These are phyloP conservation scores for Aegilops bicornis DNA, from an alignment of 176 grass and related monocot genomes.

Conservation along the genomic window DNA sequence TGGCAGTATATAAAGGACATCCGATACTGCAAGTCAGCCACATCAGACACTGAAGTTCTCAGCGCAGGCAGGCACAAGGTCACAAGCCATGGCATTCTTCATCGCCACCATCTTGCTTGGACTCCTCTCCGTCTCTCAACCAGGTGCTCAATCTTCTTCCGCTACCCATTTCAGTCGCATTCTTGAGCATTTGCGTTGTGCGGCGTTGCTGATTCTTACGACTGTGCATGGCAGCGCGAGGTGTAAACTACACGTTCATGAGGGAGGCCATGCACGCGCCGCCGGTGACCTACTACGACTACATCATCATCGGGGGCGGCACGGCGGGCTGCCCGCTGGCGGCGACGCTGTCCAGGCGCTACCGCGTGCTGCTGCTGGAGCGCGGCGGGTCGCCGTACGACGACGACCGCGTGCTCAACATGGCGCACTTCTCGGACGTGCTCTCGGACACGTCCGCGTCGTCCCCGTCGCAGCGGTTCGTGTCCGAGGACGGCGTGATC, in stretches of 20 bases:
- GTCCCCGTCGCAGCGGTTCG: constrained; percentile 76
- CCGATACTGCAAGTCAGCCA: background rate
- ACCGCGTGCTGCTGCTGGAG: constrained; percentile 73
- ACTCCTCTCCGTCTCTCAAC: constrained; percentile 22
- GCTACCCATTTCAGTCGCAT: too few species aligned
- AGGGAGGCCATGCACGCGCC: constrained; percentile 60
- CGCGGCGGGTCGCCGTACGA: constrained; percentile 80
- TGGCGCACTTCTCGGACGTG: constrained; percentile 55
- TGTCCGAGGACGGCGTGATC: constrained; percentile 83
- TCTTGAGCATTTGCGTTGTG: background rate
- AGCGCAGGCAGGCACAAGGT: background rate
- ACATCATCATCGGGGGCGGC: constrained; percentile 87
- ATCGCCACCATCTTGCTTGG: constrained; percentile 7
- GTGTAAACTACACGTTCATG: constrained; percentile 65
- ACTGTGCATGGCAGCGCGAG: background rate
- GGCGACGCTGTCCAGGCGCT: constrained; percentile 60
- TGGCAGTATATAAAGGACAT: constrained; percentile 37
- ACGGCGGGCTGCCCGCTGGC: constrained; percentile 83
- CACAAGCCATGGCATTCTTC: constrained; percentile 32
- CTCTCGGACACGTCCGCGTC: constrained; percentile 61
- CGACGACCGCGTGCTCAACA: constrained; percentile 60
- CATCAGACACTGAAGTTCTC: constrained; percentile 18
- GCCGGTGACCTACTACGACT: constrained; percentile 55
- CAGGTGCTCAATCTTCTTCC: constrained; percentile 18
- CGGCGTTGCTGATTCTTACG: background rate